These are phyloP conservation scores for Bullera alba DNA, from an alignment of 768 basidiomycete genomes.

Conservation along the genomic window DNA sequence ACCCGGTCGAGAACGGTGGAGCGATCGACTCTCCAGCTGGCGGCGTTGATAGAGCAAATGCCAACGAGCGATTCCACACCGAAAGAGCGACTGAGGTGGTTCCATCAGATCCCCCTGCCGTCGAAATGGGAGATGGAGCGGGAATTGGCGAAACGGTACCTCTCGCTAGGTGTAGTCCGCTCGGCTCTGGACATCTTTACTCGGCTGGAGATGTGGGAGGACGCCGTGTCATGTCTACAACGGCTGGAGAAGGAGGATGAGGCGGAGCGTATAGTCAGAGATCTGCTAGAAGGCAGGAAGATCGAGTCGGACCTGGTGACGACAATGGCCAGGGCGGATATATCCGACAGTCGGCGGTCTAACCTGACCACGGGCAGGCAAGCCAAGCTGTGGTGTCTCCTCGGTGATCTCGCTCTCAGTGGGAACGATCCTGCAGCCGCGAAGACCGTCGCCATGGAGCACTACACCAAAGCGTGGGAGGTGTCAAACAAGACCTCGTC, in stretches of 20 bases:
- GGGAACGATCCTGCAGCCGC: slow-evolving; percentile 51
- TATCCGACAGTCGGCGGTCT: slow-evolving; percentile 30
- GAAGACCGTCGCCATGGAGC: slow-evolving; percentile 55
- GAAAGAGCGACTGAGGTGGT: slow-evolving; percentile 67
- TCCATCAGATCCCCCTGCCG: slow-evolving; percentile 74
- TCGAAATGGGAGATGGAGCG: slow-evolving; percentile 89
- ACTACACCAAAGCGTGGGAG: slow-evolving; percentile 79
- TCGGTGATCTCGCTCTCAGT: slow-evolving; percentile 65
- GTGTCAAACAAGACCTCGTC: slow-evolving; percentile 73
- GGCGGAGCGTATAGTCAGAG: slow-evolving; percentile 71
- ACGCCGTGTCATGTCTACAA: slow-evolving; percentile 81
- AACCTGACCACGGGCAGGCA: slow-evolving; percentile 62
- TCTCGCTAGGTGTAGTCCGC: slow-evolving; percentile 76
- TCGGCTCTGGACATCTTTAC: slow-evolving; percentile 91
- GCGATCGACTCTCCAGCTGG: slow-evolving; percentile 82
- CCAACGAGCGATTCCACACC: slow-evolving; percentile 71
- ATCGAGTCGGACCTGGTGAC: slow-evolving; percentile 72
- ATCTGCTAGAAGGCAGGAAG: slow-evolving; percentile 74
- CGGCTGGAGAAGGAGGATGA: slow-evolving; percentile 70
- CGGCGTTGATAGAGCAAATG: slow-evolving; percentile 95
- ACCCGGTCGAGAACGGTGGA: slow-evolving; percentile 86
- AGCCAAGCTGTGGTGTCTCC: slow-evolving; percentile 89
- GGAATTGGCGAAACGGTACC: slow-evolving; percentile 76
- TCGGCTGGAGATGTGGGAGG: slow-evolving; percentile 97
- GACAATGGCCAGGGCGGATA: slow-evolving; percentile 56